Evolutionary conservation across 805 yeast genomes (phyloP).

Genomic region (Saccharomycopsis sp.): DNA sequence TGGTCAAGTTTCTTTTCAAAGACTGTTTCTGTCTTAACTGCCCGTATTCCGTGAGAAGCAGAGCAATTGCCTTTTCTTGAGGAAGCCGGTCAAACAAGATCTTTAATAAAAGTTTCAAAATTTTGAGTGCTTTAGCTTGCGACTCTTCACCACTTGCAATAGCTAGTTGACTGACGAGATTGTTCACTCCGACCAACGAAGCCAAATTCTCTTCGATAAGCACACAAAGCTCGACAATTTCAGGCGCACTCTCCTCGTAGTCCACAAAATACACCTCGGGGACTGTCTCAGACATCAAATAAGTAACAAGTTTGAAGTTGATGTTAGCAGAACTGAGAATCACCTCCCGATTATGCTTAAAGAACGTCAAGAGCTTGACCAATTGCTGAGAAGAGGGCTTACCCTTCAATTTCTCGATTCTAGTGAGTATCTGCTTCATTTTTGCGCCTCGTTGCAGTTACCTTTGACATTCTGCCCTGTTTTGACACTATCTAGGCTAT

Average conservation of each 20-base stretch:
- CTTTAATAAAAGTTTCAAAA: background rate
- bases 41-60: background rate
- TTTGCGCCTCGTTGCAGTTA: no score
- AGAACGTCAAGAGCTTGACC: constrained; percentile 2
- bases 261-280: constrained; percentile 9
- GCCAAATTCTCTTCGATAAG: constrained; percentile 4
- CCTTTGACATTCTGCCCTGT: no score
- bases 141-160: background rate
- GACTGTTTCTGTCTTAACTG: background rate
- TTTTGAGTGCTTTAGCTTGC: background rate
- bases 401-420: constrained; percentile 11
- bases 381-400: background rate
- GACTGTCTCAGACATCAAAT: constrained; percentile 9
- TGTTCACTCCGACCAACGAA: constrained; percentile 12
- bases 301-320: constrained; percentile 12
- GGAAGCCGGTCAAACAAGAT: background rate
- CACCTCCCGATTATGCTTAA: background rate
- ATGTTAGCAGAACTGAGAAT: constrained; percentile 10
- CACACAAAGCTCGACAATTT: background rate
- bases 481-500: no score
- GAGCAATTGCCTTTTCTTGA: background rate
- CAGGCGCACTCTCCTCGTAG: background rate
- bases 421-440: constrained; percentile 16
- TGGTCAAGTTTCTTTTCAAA: constrained; percentile 7
- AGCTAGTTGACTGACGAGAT: constrained; percentile 4